phyloP scores from a whole-genome alignment of 306 rosid species.

The Trifolium repens region DNA sequence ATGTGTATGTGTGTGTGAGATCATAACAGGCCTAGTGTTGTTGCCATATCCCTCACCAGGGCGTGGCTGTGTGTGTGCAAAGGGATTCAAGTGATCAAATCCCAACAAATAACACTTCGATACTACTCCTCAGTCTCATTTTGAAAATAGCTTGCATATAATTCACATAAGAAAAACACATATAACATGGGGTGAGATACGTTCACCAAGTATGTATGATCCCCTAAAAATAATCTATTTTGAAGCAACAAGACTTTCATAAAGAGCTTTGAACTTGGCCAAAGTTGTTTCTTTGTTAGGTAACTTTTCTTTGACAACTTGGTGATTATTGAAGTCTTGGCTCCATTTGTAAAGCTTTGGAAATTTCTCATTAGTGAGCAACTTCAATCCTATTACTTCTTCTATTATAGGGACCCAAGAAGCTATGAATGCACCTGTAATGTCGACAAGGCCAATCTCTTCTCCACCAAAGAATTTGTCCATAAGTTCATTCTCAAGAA shows the following conservation, averaged over 20 bases:
- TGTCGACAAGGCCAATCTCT: constrained; percentile 52
- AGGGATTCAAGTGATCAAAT: no score
- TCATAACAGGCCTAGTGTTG: no score
- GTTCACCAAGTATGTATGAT: background rate
- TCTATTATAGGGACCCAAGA: constrained; percentile 42
- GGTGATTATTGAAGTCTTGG: constrained; percentile 37
- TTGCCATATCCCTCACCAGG: no score
- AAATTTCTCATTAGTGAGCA: constrained; percentile 43
- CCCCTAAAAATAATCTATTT: constrained; percentile 2
- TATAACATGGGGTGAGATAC: no score
- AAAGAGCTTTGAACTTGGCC: constrained; percentile 15
- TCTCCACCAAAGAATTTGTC: constrained; percentile 62
- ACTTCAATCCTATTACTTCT: constrained; percentile 40
- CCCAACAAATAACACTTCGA: no score
- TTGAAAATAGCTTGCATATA: no score
- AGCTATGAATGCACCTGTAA: constrained; percentile 41
- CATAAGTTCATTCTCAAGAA: constrained; percentile 55
- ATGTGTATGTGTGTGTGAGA: no score
- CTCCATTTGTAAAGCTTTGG: constrained; percentile 50
- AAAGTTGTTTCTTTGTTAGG: constrained; percentile 38
- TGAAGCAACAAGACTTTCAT: constrained; percentile 25
- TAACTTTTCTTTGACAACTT: constrained; percentile 30
- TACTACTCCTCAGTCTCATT: no score
- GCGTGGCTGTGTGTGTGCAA: no score
- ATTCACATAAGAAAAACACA: no score